A percentile compares a stretch with the other conserved stretches of the same genome.
These are phyloP conservation scores for Begonia loranthoides DNA, from an alignment of 306 rosid species.

Conservation along the genomic window DNA sequence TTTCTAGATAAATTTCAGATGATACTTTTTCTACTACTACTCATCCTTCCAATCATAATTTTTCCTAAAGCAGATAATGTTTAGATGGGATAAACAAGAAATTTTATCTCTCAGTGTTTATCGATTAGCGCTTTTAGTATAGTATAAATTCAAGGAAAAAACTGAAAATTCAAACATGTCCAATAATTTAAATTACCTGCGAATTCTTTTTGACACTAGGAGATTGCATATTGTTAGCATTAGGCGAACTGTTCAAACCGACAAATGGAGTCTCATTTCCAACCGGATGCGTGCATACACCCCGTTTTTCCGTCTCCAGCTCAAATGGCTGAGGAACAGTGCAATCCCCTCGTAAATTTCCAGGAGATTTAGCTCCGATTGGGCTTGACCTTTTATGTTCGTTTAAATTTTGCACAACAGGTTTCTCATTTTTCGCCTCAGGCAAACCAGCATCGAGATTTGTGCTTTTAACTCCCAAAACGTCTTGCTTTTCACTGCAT, in stretches of 20 bases:
- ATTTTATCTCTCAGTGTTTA: background rate
- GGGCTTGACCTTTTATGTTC: constrained; percentile 29
- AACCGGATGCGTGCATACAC: constrained; percentile 20
- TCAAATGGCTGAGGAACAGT: constrained; percentile 45
- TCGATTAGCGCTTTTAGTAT: too few relatives aligned
- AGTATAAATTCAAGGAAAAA: background rate
- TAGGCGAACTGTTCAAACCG: constrained; percentile 22
- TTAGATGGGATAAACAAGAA: background rate
- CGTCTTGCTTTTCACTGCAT: constrained; percentile 37
- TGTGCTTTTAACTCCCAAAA: constrained; percentile 33
- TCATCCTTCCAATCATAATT: too few relatives aligned
- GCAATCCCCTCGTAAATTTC: constrained; percentile 30
- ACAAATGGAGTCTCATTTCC: constrained; percentile 28
- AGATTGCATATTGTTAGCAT: constrained; percentile 9
- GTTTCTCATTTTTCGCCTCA: constrained; percentile 39
- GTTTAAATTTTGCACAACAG: constrained; percentile 21
- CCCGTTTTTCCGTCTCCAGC: constrained; percentile 48
- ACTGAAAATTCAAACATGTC: background rate
- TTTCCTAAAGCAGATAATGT: background rate
- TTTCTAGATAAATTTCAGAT: background rate
- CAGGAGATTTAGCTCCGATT: constrained; percentile 29
- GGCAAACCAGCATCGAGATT: constrained; percentile 24
- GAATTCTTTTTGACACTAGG: constrained; percentile 46
- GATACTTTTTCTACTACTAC: background rate
- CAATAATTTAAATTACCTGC: constrained; percentile 14